Percentiles rank a stretch among this genome's conserved stretches.
These are phyloP conservation scores for Stevia rebaudiana DNA, from an alignment of 140 eudicot genomes.

Conservation along the genomic window DNA sequence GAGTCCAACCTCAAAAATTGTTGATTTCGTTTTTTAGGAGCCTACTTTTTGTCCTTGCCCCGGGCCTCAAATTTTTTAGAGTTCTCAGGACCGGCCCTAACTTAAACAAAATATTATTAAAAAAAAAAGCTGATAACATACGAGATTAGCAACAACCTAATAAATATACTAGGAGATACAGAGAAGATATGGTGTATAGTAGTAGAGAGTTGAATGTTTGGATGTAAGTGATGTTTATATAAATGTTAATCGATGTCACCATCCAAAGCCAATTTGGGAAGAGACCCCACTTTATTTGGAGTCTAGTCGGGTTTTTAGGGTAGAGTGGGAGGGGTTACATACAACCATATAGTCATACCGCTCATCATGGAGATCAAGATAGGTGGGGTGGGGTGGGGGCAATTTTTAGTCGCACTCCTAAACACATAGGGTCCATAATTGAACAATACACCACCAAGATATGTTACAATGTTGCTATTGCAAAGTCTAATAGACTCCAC, in stretches of 20 bases:
- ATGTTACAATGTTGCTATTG: slow-evolving; percentile 25
- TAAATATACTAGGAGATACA: slow-evolving; percentile 12
- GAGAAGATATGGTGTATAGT: slow-evolving; percentile 21
- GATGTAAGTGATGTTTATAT: slow-evolving; percentile 19
- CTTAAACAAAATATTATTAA: no score
- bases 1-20: no score
- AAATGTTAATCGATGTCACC: slow-evolving; percentile 30
- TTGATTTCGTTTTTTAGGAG: no score
- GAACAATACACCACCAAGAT: slow-evolving; percentile 23
- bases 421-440: slow-evolving; percentile 27
- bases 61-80: no score
- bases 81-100: no score
- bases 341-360: slow-evolving; percentile 20
- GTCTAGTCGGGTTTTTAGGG: no score
- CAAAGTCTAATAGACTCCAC: slow-evolving; percentile 21
- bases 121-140: no score
- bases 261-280: slow-evolving; percentile 23
- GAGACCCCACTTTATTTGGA: slow-evolving; percentile 14
- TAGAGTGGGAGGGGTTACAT: neutral
- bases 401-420: slow-evolving; percentile 9
- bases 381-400: neutral
- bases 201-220: slow-evolving; percentile 25
- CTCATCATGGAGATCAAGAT: neutral
- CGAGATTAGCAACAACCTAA: no score
- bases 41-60: no score